Base-by-base conservation (phyloP, 495 filamentous ascomycete genomes). In the Talaromyces trachyspermus region DNA sequence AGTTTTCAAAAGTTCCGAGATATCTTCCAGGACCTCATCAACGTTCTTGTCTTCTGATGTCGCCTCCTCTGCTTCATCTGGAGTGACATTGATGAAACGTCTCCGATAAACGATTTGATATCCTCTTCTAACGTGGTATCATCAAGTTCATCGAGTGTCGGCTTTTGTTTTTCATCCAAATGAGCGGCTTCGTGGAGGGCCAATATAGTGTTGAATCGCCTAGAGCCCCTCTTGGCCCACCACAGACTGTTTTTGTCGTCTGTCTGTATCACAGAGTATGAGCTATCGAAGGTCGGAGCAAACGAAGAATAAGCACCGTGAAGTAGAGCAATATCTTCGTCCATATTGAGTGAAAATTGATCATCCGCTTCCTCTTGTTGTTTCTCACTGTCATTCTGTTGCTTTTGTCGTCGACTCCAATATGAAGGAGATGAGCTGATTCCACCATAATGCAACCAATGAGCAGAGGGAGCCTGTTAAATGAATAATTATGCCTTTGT, bases 281-380 rank as follows among this genome's bases (percentile, higher is more conserved):
- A 77, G 58, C 92, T 86, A 56, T 96, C 90, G 48, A 80, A 81
- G 42, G 76, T 80, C 4, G 90, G 90, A 9, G 88, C 88, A 66
- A 95, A 95, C 49, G 84, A 86, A 0, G 88, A 94, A 60, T 89
- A 95, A 5, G 83, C 87, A 41, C 86, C 81, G 33, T 87, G 77
- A 52, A 94, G 86, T 20, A 89, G 66, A 3, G 86, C 77, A 23
- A 64, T 41, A 35, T 69, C 64, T 27, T 68, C 62, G 12, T 63
- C 63, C 24, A 54, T 53, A 60, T 59, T 26, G 3, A n/a, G 20
- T 12, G 44, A 18, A 25, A 4, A 10, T n/a, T 12, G n/a, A 33
- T 15, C 25, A 22, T 2, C 22, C 4, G 29, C 20, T 35, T 19
- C 44, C 32, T 14, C 20, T 46, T 17, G 33, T 17, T 5, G 33